Conservation (phyloP, 352 stramenopile species). For the Salisapilia sapeloensis region DNA sequence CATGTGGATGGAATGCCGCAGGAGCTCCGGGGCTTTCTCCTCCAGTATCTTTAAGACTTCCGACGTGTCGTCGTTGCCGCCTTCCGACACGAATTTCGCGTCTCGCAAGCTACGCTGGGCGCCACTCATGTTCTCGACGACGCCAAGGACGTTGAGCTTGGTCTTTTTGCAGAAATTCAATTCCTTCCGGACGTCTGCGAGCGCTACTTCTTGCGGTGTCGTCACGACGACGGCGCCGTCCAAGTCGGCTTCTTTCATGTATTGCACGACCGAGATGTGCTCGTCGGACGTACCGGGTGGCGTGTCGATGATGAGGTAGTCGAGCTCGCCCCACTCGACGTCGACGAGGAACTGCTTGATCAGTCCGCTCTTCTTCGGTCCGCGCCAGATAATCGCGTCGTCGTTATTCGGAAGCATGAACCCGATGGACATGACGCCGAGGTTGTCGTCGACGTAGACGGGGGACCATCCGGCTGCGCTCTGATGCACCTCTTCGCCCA, state of each 20-base stretch:
- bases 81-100: slow-evolving; percentile 40
- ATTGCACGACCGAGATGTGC: slow-evolving; percentile 99
- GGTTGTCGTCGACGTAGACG: slow-evolving; percentile 96
- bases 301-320: slow-evolving; percentile 99
- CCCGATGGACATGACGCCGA: slow-evolving; percentile 98
- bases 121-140: slow-evolving; percentile 99
- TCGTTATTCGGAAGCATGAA: slow-evolving; percentile 97
- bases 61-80: slow-evolving; percentile 36
- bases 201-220: slow-evolving; percentile 98
- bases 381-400: slow-evolving; percentile 98
- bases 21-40: slow-evolving; percentile 73
- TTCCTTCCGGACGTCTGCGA: slow-evolving; percentile 98
- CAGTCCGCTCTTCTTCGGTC: slow-evolving; percentile 98
- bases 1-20: slow-evolving; percentile 57
- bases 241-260: slow-evolving; percentile 92
- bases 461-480: slow-evolving; percentile 97
- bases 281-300: slow-evolving; percentile 98
- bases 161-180: slow-evolving; percentile 99
- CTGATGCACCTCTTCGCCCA: slow-evolving; percentile 92
- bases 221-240: slow-evolving; percentile 97
- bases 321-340: slow-evolving; percentile 97
- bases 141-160: slow-evolving; percentile 64
- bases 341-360: slow-evolving; percentile 99
- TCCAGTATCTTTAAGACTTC: slow-evolving; percentile 59
- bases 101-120: slow-evolving; percentile 73